phyloP scores from a whole-genome alignment of 345 rosid genomes.

The Melaleuca quinquenervia region DNA sequence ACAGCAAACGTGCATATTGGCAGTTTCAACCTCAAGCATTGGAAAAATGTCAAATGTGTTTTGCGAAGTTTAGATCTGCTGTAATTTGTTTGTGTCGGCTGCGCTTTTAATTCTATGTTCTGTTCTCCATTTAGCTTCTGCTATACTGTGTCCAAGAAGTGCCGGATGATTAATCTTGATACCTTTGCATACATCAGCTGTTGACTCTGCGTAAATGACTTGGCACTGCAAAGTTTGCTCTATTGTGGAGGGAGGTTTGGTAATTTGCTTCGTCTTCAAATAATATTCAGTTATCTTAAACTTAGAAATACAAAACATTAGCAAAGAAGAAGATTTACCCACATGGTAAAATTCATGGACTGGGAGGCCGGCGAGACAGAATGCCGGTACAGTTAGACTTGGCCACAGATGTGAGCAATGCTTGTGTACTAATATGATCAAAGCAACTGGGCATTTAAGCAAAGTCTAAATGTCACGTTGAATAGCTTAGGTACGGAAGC shows the following conservation, averaged over 20 bases:
- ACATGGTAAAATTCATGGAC: no score
- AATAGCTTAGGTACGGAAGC: not conserved
- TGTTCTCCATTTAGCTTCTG: not conserved
- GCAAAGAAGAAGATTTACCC: not conserved
- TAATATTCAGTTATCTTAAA: not conserved
- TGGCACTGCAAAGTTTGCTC: not conserved
- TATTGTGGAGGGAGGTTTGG: not conserved
- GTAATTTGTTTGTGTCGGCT: not conserved
- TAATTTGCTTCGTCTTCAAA: not conserved
- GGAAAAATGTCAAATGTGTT: not conserved
- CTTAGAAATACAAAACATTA: no score
- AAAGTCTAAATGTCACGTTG: not conserved
- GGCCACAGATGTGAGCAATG: not conserved
- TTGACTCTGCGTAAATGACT: not conserved
- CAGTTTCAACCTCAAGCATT: not conserved
- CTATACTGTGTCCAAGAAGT: not conserved
- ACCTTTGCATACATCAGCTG: no score
- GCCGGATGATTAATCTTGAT: not conserved
- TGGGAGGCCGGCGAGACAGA: not conserved
- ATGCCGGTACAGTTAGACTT: fast-evolving
- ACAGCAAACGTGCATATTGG: not conserved
- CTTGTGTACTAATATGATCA: not conserved
- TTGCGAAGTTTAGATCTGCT: not conserved
- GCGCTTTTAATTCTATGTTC: not conserved
- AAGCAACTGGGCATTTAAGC: not conserved